Evolutionary conservation across 768 basidiomycete species (phyloP).

Genomic region (Piloderma croceum): DNA sequence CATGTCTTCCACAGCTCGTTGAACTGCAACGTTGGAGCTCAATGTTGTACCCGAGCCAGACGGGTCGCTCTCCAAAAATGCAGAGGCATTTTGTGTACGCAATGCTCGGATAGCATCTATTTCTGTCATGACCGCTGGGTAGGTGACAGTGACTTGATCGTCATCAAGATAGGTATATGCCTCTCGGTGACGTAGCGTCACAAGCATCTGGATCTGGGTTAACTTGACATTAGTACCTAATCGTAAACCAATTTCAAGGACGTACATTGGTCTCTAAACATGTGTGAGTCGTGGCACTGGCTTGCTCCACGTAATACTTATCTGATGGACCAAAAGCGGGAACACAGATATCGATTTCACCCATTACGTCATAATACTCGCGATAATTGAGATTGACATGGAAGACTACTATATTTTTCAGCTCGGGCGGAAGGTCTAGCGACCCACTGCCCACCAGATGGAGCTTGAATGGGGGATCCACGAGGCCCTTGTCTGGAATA

Average conservation of each 20-base stretch:
- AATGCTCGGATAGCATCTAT: slow-evolving; percentile 33
- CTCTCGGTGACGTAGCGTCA: slow-evolving; percentile 32
- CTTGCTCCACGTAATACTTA: slow-evolving; percentile 36
- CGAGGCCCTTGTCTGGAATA: slow-evolving; percentile 17
- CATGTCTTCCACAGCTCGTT: slow-evolving; percentile 24
- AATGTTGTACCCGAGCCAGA: too few species aligned
- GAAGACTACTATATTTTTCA: slow-evolving; percentile 33
- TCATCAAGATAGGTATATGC: slow-evolving; percentile 36
- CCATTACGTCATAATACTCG: slow-evolving; percentile 34
- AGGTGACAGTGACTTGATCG: slow-evolving; percentile 30
- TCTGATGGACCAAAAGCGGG: slow-evolving; percentile 34
- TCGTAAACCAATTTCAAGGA: not conserved
- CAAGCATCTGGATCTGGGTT: slow-evolving; percentile 34
- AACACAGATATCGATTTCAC: slow-evolving; percentile 35
- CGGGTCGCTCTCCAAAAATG: slow-evolving; percentile 16
- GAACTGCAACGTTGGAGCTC: slow-evolving; percentile 13
- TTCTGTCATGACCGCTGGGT: slow-evolving; percentile 36
- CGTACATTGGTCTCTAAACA: slow-evolving; percentile 34
- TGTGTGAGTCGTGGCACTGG: slow-evolving; percentile 37
- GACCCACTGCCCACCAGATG: slow-evolving; percentile 30
- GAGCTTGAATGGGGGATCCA: slow-evolving; percentile 29
- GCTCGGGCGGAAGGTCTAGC: slow-evolving; percentile 29
- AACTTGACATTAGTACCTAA: slow-evolving; percentile 1
- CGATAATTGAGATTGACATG: slow-evolving; percentile 30
- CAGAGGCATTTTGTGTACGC: slow-evolving; percentile 25